phyloP scores from a whole-genome alignment of 2,329 filamentous ascomycete genomes.

The Boeremia lycopersici region DNA sequence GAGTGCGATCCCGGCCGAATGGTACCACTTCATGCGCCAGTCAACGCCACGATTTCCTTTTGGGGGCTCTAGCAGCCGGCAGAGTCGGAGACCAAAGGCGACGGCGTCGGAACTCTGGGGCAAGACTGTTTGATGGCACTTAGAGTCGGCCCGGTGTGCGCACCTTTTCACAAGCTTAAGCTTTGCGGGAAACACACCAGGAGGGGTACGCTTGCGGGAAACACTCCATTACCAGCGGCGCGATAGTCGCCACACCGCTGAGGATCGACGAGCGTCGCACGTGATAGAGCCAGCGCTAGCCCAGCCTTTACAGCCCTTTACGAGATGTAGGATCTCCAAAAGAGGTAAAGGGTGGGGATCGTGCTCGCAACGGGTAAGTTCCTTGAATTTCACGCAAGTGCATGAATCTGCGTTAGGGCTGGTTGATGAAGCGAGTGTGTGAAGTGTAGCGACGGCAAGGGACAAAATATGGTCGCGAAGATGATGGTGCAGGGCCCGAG shows the following conservation, averaged over 20 bases:
- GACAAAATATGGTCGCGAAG: neutral
- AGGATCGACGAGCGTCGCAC: slow-evolving; percentile 10
- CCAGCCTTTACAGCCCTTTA: slow-evolving; percentile 3
- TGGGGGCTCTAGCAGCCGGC: slow-evolving; percentile 3
- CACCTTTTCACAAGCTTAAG: slow-evolving; percentile 1
- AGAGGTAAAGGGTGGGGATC: neutral
- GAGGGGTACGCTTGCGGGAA: slow-evolving; percentile 14
- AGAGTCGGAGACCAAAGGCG: slow-evolving; percentile 1
- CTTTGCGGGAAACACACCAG: slow-evolving; percentile 5
- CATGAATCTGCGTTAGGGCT: slow-evolving; percentile 3
- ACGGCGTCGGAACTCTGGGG: slow-evolving; percentile 8
- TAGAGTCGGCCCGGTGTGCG: slow-evolving; percentile 2
- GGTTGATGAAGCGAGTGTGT: neutral
- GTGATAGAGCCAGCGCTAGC: slow-evolving; percentile 1
- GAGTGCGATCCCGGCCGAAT: slow-evolving; percentile 3
- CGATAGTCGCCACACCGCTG: slow-evolving; percentile 21
- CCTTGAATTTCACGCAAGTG: slow-evolving; percentile 10
- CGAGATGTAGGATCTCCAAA: slow-evolving; percentile 1
- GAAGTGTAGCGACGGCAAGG: neutral
- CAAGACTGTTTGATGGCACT: slow-evolving; percentile 7
- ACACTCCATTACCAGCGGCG: slow-evolving; percentile 1
- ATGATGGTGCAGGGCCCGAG: neutral
- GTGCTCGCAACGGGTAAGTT: slow-evolving; percentile 2
- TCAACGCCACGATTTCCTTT: neutral
- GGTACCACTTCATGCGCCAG: slow-evolving; percentile 1